Conservation (phyloP, 495 filamentous ascomycete genomes). For the Aeminium ludgeri region DNA sequence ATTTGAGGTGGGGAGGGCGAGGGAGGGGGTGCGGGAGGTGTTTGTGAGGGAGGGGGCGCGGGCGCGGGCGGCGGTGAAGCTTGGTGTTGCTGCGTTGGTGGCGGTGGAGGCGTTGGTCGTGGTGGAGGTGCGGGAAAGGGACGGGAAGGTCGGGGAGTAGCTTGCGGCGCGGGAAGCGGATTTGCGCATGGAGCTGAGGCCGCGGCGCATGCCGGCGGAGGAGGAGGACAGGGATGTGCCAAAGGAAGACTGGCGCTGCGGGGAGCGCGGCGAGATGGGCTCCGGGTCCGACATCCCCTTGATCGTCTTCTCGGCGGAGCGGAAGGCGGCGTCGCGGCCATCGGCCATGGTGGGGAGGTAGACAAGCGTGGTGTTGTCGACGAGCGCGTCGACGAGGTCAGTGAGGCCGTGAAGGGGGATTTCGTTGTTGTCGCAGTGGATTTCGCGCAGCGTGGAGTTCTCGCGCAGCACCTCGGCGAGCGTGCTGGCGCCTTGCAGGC, state of each 20-base stretch:
- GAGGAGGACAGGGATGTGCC: too few species aligned
- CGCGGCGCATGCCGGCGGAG: slow-evolving; percentile 3
- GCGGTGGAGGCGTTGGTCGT: too few species aligned
- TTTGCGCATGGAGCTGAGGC: slow-evolving; percentile 2
- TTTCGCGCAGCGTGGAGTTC: slow-evolving; percentile 46
- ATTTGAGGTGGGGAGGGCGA: slow-evolving; percentile 1
- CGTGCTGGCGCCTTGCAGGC: slow-evolving; percentile 56
- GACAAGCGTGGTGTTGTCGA: slow-evolving; percentile 47
- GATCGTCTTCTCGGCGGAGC: slow-evolving; percentile 43
- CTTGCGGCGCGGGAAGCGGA: slow-evolving; percentile 8
- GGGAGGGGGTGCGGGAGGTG: not conserved
- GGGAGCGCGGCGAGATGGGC: slow-evolving; percentile 6
- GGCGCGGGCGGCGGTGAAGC: too few species aligned
- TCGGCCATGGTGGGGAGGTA: slow-evolving; percentile 50
- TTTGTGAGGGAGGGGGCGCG: too few species aligned
- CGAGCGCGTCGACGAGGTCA: slow-evolving; percentile 53
- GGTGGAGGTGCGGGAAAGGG: slow-evolving; percentile 1
- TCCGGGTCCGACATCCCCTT: slow-evolving; percentile 31
- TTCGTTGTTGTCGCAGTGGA: slow-evolving; percentile 64
- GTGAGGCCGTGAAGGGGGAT: slow-evolving; percentile 66
- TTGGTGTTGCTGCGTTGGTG: too few species aligned
- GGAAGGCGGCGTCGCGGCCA: slow-evolving; percentile 44
- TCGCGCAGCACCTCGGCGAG: slow-evolving; percentile 58
- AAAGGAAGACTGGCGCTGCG: not conserved
- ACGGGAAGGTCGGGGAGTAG: slow-evolving; percentile 12